phyloP scores from a whole-genome alignment of 768 basidiomycete species.

The Termitomyces sp. region DNA sequence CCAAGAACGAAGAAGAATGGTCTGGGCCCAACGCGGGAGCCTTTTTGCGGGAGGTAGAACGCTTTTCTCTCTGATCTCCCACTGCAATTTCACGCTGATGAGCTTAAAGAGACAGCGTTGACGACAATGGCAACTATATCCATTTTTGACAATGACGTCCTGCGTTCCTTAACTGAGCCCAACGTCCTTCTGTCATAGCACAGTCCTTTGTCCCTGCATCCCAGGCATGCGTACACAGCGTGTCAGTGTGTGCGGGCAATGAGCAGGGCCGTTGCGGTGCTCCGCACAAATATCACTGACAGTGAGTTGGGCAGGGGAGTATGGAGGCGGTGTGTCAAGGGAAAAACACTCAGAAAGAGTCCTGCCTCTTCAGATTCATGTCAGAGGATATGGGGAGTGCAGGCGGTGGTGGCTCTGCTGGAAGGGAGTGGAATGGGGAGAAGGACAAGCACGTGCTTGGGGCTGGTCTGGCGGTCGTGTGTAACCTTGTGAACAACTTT shows the following conservation, averaged over 20 bases:
- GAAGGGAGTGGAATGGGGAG: conserved; percentile 20
- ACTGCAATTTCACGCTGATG: neutral
- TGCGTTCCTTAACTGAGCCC: conserved; percentile 43
- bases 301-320: conserved; percentile 71
- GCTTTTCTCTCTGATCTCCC: neutral
- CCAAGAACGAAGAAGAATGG: too few relatives aligned
- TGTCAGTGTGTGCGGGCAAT: conserved; percentile 84
- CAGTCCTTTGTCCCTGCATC: conserved; percentile 45
- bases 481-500: conserved; percentile 84
- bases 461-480: conserved; percentile 70
- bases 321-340: conserved; percentile 42
- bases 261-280: conserved; percentile 70
- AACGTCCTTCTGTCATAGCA: neutral
- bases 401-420: neutral
- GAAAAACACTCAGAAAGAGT: neutral
- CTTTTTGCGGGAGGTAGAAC: too few relatives aligned
- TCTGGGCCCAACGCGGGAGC: too few relatives aligned
- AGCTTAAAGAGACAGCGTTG: conserved; percentile 53
- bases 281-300: conserved; percentile 83
- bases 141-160: conserved; percentile 68
- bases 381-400: neutral
- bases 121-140: conserved; percentile 69
- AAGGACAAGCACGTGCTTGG: conserved; percentile 65
- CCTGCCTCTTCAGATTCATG: neutral
- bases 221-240: conserved; percentile 76